Base-by-base conservation (phyloP, 2,329 filamentous ascomycete species). In the Arthrobotrys pseudoclavata region DNA sequence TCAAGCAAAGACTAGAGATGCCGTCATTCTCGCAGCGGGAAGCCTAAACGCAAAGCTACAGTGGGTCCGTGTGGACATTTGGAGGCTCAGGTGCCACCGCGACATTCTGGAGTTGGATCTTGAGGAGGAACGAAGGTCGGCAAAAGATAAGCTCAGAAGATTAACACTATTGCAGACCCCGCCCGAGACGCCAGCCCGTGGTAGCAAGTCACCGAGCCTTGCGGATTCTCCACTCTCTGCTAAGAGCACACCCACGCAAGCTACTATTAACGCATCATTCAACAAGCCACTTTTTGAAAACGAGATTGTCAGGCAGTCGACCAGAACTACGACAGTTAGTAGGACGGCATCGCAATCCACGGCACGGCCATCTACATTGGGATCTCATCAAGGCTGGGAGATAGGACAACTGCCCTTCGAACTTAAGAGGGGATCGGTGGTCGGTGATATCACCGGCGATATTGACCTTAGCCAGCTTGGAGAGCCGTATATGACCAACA, bases 61-160 rank as follows among this genome's bases (percentile, higher is more conserved):
- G 83, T 97, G 95, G 95, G 90, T 91, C n/a, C 88, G 95, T 77
- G 91, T 96, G 83, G 93, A 97, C 80, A 96, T 97, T 20, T 97
- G 94, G 93, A 92, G 91, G 67, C 88, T 95, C 81, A 95, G 90
- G 82, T 97, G 94, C 80, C 94, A 99, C 83, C 90, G 91, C 48
- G 95, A 97, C 81, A 94, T 98, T 76, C 85, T 99, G 20, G 86
- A 90, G 4, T 88, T 94, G 84, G 96, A 99, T 82, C 85, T 98
- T 7, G 91, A 95, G 68, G 93, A 97, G 80, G 94, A 97, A 81
- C 86, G 80, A 26, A 80, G 67, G 55, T 79, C 69, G 31, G 79
- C 67, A 62, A 81, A 80, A 22, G 80, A 80, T 50, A 79, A 80
- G 52, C 79, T 79, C 24, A 74, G 70, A 60, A 81, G 80, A 40